Evolutionary conservation across 1,284 basidiomycete genomes (phyloP).

Genomic region (Rhodotorula sp.): DNA sequence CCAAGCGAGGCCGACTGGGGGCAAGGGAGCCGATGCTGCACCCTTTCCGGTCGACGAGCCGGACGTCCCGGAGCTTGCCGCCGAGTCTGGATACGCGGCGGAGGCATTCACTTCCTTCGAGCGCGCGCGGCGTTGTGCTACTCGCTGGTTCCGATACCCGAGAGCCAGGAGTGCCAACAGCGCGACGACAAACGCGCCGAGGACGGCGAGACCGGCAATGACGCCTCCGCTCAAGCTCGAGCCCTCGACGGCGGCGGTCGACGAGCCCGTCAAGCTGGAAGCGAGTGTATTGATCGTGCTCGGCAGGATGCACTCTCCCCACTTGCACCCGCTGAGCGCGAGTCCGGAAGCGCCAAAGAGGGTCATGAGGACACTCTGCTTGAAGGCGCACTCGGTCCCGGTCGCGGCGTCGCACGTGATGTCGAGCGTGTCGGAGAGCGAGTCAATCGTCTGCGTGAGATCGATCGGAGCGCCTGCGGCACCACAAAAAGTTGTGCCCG

Average conservation of each 20-base stretch:
- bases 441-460: conserved; percentile 62
- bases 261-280: conserved; percentile 41
- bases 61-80: neutral
- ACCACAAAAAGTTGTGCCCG: conserved; percentile 72
- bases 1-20: neutral
- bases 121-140: conserved; percentile 60
- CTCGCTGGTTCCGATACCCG: conserved; percentile 63
- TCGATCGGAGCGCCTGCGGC: conserved; percentile 53
- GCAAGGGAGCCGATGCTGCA: too few species aligned
- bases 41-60: neutral
- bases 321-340: conserved; percentile 65
- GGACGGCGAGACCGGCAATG: conserved; percentile 79
- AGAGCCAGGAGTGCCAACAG: conserved; percentile 61
- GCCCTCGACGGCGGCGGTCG: conserved; percentile 40
- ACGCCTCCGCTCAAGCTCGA: conserved; percentile 68
- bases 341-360: conserved; percentile 75
- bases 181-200: conserved; percentile 64
- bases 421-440: conserved; percentile 55
- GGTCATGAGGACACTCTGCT: conserved; percentile 63
- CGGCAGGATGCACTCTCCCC: conserved; percentile 83
- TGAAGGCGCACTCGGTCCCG: conserved; percentile 67
- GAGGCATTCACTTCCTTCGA: conserved; percentile 43
- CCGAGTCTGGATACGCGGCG: neutral
- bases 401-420: conserved; percentile 63
- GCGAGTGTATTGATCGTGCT: conserved; percentile 64